Conservation (phyloP, 352 stramenopile genomes). For the Globisporangium emineosum region DNA sequence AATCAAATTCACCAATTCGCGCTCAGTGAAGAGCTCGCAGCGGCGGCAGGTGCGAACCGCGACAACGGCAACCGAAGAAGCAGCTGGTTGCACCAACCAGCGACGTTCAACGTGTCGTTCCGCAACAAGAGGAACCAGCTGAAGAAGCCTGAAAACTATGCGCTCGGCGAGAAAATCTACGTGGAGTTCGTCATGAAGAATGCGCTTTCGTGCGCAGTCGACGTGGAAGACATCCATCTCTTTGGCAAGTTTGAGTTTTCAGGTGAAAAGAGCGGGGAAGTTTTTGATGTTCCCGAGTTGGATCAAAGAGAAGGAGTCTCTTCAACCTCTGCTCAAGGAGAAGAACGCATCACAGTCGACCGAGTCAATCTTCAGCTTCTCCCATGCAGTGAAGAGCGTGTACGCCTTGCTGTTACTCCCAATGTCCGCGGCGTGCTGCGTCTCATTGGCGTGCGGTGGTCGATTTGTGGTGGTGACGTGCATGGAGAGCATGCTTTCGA, state of each 20-base stretch:
- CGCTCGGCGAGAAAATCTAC: conserved; percentile 74
- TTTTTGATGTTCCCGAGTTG: conserved; percentile 48
- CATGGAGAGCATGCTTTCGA: conserved; percentile 80
- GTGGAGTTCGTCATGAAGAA: conserved; percentile 90
- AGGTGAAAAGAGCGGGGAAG: conserved; percentile 16
- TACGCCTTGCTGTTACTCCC: conserved; percentile 64
- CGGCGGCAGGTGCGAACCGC: background rate
- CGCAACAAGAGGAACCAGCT: conserved; percentile 47
- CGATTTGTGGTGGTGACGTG: conserved; percentile 78
- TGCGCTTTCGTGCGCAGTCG: conserved; percentile 75
- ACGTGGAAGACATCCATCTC: conserved; percentile 78
- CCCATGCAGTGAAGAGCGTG: conserved; percentile 70
- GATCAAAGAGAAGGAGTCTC: background rate
- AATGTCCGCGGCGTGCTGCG: conserved; percentile 52
- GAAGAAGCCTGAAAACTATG: conserved; percentile 54
- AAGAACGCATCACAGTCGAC: conserved; percentile 51
- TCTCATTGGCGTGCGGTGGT: conserved; percentile 77
- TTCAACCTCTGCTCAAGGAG: background rate
- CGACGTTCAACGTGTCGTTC: conserved; percentile 51
- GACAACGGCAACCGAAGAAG: conserved; percentile 4
- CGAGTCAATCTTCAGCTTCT: conserved; percentile 74
- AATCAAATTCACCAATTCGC: conserved; percentile 61
- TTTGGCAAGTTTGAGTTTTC: conserved; percentile 63
- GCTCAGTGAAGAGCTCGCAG: conserved; percentile 8
- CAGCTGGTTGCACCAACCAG: conserved; percentile 51